Conservation (phyloP, 169 alveolate species). For the Plasmodium coatneyi region DNA sequence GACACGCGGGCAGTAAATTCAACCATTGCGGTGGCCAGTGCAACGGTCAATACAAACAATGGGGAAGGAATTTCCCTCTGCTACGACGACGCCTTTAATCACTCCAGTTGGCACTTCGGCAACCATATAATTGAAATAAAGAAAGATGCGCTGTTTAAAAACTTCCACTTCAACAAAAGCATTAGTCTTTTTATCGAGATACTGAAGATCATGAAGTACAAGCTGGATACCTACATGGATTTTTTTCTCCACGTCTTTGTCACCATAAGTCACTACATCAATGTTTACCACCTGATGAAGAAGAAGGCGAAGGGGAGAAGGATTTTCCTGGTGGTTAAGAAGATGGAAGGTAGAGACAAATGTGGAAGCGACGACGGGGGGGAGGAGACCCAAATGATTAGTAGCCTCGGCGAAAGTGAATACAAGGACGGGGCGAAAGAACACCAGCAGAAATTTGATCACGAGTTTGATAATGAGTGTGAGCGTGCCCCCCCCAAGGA, state of each 20-base stretch:
- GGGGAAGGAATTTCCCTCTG: conserved; percentile 1
- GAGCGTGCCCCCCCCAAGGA: background rate
- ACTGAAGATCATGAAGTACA: conserved; percentile 56
- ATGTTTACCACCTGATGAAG: conserved; percentile 21
- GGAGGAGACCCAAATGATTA: background rate
- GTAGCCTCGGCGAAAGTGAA: background rate
- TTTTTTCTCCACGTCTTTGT: conserved; percentile 52
- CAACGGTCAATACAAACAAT: background rate
- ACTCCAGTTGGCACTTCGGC: conserved; percentile 33
- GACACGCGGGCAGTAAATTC: background rate
- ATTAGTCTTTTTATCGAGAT: conserved; percentile 29
- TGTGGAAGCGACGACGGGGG: background rate
- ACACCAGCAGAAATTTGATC: background rate
- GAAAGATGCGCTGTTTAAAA: conserved; percentile 46
- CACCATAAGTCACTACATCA: conserved; percentile 57
- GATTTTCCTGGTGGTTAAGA: background rate
- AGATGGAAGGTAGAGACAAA: background rate
- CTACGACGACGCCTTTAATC: conserved; percentile 50
- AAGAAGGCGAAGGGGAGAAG: conserved; percentile 11
- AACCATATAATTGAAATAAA: conserved; percentile 63
- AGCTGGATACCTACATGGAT: conserved; percentile 25
- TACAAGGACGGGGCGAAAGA: background rate
- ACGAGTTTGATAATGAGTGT: background rate
- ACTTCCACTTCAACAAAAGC: conserved; percentile 18
- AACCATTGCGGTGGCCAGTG: background rate